A percentile compares a stretch with the other conserved stretches of the same genome.
phyloP scores from a whole-genome alignment of 2,329 filamentous ascomycete species.

The Fusarium dimerum region DNA sequence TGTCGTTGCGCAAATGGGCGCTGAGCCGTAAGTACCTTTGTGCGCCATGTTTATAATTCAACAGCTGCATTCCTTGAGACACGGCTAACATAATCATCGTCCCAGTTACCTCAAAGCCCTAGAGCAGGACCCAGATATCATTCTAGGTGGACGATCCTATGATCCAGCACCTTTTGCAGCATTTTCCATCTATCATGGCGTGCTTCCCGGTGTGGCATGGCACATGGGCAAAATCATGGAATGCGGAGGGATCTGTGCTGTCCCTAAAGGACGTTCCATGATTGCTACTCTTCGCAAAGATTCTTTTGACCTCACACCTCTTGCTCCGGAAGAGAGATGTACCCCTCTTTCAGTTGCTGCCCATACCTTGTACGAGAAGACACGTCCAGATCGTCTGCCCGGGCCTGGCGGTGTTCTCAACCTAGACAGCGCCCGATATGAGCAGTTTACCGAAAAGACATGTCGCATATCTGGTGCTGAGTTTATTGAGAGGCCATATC shows the following conservation, averaged over 20 bases:
- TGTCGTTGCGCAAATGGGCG: conserved; percentile 25
- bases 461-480: conserved; percentile 42
- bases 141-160: conserved; percentile 37
- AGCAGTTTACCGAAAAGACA: conserved; percentile 35
- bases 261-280: conserved; percentile 45
- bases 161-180: conserved; percentile 43
- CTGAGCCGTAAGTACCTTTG: conserved; percentile 19
- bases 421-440: conserved; percentile 42
- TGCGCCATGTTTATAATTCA: no score
- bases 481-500: conserved; percentile 41
- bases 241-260: conserved; percentile 48
- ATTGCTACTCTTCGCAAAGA: conserved; percentile 41
- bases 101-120: conserved; percentile 24
- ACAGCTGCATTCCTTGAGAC: no score
- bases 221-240: conserved; percentile 59
- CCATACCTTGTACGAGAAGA: conserved; percentile 56
- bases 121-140: conserved; percentile 27
- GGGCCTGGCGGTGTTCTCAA: conserved; percentile 51
- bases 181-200: conserved; percentile 35
- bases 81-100: neutral
- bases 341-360: conserved; percentile 50
- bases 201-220: conserved; percentile 36
- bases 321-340: conserved; percentile 41
- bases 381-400: conserved; percentile 47
- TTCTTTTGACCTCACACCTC: conserved; percentile 49